phyloP scores from a whole-genome alignment of 2,329 filamentous ascomycete genomes.

The Calycina herbarum region DNA sequence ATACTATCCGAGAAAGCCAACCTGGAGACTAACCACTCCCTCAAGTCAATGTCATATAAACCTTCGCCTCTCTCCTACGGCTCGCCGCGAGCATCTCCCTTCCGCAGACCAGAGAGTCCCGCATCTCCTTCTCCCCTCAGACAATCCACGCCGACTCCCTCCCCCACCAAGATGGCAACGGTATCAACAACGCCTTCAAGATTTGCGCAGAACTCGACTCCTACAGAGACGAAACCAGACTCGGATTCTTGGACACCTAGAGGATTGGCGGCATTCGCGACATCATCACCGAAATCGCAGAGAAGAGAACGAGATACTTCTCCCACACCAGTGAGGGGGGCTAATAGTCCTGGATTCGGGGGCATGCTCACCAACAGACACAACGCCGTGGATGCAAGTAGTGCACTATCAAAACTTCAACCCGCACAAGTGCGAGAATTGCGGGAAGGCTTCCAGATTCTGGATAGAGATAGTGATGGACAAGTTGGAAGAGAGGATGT shows the following conservation, averaged over 20 bases:
- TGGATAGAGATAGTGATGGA: constrained; percentile 87
- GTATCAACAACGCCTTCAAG: constrained; percentile 46
- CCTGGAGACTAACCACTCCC: constrained; percentile 3
- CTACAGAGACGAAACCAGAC: constrained; percentile 41
- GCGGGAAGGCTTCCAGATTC: constrained; percentile 88
- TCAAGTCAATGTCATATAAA: constrained; percentile 52
- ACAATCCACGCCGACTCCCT: constrained; percentile 59
- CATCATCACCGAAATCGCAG: constrained; percentile 15
- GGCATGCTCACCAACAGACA: constrained; percentile 29
- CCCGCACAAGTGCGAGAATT: constrained; percentile 82
- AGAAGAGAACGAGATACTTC: constrained; percentile 36
- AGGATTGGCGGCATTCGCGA: constrained; percentile 35
- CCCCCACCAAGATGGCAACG: constrained; percentile 52
- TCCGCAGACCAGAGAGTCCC: constrained; percentile 61
- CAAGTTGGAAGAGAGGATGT: constrained; percentile 80
- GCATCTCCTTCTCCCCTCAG: constrained; percentile 66
- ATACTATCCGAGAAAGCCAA: constrained; percentile 8
- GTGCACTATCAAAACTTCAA: constrained; percentile 70
- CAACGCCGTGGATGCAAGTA: constrained; percentile 35
- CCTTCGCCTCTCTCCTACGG: constrained; percentile 71
- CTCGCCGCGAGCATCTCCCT: constrained; percentile 67
- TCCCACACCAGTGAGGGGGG: constrained; percentile 33
- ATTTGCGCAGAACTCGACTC: constrained; percentile 41
- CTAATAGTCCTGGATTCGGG: constrained; percentile 32
- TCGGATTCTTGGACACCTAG: constrained; percentile 34